phyloP scores from a whole-genome alignment of 1,139 yeast genomes.

The Blastobotrys illinoisensis region DNA sequence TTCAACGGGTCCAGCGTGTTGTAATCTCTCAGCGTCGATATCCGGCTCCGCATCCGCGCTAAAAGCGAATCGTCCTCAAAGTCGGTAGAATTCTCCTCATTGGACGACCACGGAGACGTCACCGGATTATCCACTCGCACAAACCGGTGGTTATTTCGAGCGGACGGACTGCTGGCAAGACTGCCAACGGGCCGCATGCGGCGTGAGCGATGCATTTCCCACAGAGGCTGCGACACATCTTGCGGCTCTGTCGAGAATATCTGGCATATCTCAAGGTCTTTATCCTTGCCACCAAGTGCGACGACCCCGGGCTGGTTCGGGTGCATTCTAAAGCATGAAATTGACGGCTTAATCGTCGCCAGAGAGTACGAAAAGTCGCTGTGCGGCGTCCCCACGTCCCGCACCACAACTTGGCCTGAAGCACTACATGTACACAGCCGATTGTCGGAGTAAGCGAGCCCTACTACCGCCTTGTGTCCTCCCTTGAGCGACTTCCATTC shows the following conservation, averaged over 20 bases:
- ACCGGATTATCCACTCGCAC: not conserved
- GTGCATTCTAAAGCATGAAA: constrained; percentile 36
- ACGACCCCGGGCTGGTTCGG: constrained; percentile 30
- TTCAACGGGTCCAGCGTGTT: not conserved
- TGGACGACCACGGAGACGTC: not conserved
- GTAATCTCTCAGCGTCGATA: not conserved
- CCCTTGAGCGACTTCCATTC: constrained; percentile 34
- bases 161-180: not conserved
- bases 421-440: constrained; percentile 42
- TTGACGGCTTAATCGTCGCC: constrained; percentile 34
- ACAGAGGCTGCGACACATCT: not conserved
- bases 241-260: constrained; percentile 8
- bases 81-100: not conserved
- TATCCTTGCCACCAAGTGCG: constrained; percentile 43
- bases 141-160: not conserved
- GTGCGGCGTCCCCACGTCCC: constrained; percentile 41
- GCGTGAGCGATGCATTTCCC: not conserved
- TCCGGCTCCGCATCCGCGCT: not conserved
- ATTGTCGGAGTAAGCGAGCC: constrained; percentile 31
- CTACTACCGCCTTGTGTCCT: constrained; percentile 31
- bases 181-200: not conserved
- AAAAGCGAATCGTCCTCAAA: not conserved
- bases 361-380: constrained; percentile 13
- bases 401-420: constrained; percentile 41
- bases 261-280: constrained; percentile 34